Evolutionary conservation across 2,329 filamentous ascomycete genomes (phyloP).

Genomic region (Penicillium thymicola): DNA sequence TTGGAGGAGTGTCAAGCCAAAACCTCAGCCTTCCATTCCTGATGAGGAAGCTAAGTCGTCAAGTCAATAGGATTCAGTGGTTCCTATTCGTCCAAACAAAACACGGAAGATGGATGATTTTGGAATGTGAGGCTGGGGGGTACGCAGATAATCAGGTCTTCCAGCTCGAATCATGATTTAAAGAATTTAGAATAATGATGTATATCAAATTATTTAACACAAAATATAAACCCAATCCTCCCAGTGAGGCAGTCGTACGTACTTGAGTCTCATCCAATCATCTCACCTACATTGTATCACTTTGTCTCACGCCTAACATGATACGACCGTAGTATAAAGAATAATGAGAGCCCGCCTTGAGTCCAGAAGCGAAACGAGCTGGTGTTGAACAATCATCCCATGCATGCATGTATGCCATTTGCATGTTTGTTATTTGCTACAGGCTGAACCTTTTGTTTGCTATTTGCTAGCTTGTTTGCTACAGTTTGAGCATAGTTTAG

Average conservation of each 20-base stretch:
- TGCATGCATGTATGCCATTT: too few relatives aligned
- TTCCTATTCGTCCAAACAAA: neutral
- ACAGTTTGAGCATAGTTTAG: too few relatives aligned
- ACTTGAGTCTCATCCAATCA: too few relatives aligned
- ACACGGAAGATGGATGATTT: neutral
- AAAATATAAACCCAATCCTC: too few relatives aligned
- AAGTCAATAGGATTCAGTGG: neutral
- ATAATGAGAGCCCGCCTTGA: constrained; percentile 43
- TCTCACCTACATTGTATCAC: too few relatives aligned
- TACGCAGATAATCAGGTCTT: neutral
- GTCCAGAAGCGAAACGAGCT: constrained; percentile 22
- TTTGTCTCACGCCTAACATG: too few relatives aligned
- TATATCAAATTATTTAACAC: neutral
- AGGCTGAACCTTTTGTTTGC: too few relatives aligned
- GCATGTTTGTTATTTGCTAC: too few relatives aligned
- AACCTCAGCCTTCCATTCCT: neutral
- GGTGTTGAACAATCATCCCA: too few relatives aligned
- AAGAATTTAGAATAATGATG: neutral
- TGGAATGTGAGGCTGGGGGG: neutral
- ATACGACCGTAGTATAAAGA: too few relatives aligned
- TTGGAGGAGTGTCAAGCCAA: neutral
- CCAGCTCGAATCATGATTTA: neutral
- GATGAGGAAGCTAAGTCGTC: neutral
- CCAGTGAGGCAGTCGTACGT: too few relatives aligned
- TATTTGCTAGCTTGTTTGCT: too few relatives aligned